Conservation (phyloP, 2,329 filamentous ascomycete genomes). For the Botrytis paeoniae region DNA sequence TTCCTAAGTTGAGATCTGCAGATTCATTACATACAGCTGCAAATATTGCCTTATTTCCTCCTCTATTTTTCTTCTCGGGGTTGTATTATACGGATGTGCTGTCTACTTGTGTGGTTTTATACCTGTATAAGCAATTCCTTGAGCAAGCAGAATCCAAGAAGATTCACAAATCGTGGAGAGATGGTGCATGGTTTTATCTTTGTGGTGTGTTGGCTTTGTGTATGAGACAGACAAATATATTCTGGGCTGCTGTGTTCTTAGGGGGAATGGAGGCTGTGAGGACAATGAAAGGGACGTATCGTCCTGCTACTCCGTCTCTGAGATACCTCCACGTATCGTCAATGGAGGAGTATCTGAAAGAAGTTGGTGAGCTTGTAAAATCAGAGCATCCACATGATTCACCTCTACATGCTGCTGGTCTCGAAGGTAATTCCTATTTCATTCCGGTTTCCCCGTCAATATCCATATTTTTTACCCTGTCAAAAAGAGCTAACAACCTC, state of each 20-base stretch:
- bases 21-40: slow-evolving; percentile 57
- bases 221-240: slow-evolving; percentile 94
- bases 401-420: slow-evolving; percentile 38
- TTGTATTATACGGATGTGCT: slow-evolving; percentile 93
- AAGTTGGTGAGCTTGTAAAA: not conserved
- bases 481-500: slow-evolving; percentile 26
- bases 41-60: slow-evolving; percentile 82
- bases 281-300: slow-evolving; percentile 43
- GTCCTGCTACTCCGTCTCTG: not conserved
- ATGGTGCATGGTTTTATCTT: slow-evolving; percentile 40
- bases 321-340: not conserved
- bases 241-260: slow-evolving; percentile 84
- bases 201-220: slow-evolving; percentile 65
- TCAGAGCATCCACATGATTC: not conserved
- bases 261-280: slow-evolving; percentile 58
- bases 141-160: slow-evolving; percentile 30
- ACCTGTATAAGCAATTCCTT: slow-evolving; percentile 61
- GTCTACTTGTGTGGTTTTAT: slow-evolving; percentile 72
- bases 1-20: slow-evolving; percentile 15
- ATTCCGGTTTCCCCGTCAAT: not conserved
- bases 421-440: slow-evolving; percentile 46
- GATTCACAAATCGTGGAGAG: not conserved
- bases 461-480: not conserved
- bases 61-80: slow-evolving; percentile 92
- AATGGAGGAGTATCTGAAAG: slow-evolving; percentile 47